Base-by-base conservation (phyloP, 805 yeast genomes). In the Candida tammaniensis region DNA sequence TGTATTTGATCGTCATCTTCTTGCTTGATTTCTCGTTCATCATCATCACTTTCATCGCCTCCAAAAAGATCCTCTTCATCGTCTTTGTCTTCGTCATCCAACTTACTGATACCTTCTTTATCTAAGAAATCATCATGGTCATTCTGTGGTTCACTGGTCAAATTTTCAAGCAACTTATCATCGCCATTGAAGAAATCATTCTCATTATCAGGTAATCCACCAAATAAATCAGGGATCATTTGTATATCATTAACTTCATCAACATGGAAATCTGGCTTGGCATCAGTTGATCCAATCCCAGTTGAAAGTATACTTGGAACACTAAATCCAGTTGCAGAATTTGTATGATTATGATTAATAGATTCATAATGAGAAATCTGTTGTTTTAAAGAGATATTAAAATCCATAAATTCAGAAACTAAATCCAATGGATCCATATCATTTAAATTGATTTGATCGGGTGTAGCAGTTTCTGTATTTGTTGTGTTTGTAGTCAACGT, bases 321-420 rank as follows among this genome's bases (percentile, higher is more conserved):
- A 31, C 43, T 44, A 25, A 40, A 43, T 4, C 35, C 26, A 4
- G 46, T 27, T 7, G 30, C 30, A 21, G 35, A 32, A 24, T 36
- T 32, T 3, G 16, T 18, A 10, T 27, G 15, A 15, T 37, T 32
- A 5, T 45, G 33, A 21, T 31, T 30, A 29, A 23, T 21, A 9
- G n/a, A 13, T 5, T 24, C 20, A n/a, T n/a, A n/a, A n/a, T n/a
- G n/a, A n/a, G n/a, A n/a, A 3, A 11, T 17, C 11, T 24, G 30
- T 10, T 44, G 39, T 29, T 52, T 49, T 14, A 44, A 38, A 5
- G 55, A 31, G 11, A 61, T 59, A 24, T 48, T 52, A 39, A 57
- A 58, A 33, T 61, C 68, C 18, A 66, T 47, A 33, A 64, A 59
- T 10, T 60, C 65, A 2, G 63, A 51, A 4, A 67, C 56, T 17